Evolutionary conservation across 2,329 filamentous ascomycete species (phyloP), one percentile per base, ranked within the genome.

Genomic region (Aspergillus fischeri): DNA sequence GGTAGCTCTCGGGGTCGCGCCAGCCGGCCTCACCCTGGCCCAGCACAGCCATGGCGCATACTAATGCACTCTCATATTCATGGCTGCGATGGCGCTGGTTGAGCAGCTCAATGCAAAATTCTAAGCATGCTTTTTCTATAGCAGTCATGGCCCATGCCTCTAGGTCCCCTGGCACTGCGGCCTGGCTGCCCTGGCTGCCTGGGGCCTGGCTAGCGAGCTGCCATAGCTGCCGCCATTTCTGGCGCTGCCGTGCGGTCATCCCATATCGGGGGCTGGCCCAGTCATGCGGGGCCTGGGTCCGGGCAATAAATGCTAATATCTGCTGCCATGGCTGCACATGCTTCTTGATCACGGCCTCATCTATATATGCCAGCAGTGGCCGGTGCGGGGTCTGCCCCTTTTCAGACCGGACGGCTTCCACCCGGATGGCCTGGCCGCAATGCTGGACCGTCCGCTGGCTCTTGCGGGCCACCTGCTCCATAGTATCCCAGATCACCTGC

Each of bases 221-320:
- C 29, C 29, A 32, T 9, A 32, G 4, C 29, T 32, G 10, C 10
- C 4, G 10, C 29, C 8, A 57, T 6, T 55, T 54, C 52, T 53
- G 20, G 0, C 32, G 54, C 20, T 52, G 51, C 38, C 47, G 25
- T 4, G 52, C 27, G 0, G 53, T 57, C 25, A 54, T 32, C 7
- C 29, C 14, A 14, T 53, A 53, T 27, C 8, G 3, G 0, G 44
- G 52, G 25, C 29, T 24, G 14, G 17, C 27, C 44, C 11, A 38
- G 4, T 4, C 10, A 2, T 49, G 44, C 4, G 29, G 52, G 6
- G 28, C 28, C 56, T 58, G 24, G 0, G 42, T 58, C n/a, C 44
- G 32, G 3, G 49, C 14, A 28, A 58, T 54, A 6, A 54, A 54
- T n/a, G 8, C 41, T 7, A 58, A 29, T 2, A 58, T 27, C 55